Evolutionary conservation across 257 asterid genomes (phyloP).

Genomic region (Craterostigma plantagineum): DNA sequence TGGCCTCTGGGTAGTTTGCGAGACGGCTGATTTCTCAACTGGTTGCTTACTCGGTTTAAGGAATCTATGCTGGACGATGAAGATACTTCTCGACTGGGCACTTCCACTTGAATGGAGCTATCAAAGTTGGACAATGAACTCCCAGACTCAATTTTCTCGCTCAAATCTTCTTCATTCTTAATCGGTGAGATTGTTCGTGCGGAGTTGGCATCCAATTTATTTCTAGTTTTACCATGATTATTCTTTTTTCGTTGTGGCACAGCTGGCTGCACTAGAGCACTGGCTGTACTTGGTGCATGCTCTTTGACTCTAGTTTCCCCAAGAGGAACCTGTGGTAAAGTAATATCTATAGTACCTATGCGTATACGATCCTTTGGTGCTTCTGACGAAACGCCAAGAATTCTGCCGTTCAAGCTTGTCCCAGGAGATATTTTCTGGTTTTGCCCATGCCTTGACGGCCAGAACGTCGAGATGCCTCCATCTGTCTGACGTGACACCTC

Average conservation of each 20-base stretch:
- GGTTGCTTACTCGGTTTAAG: constrained; percentile 30
- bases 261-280: constrained; percentile 19
- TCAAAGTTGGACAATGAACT: constrained; percentile 20
- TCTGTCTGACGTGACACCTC: constrained; percentile 17
- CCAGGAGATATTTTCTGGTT: constrained; percentile 17
- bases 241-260: constrained; percentile 39
- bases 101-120: constrained; percentile 18
- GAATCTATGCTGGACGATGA: constrained; percentile 33
- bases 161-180: constrained; percentile 14
- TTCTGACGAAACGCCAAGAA: too few species aligned
- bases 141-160: constrained; percentile 20
- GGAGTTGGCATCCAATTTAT: constrained; percentile 24
- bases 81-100: constrained; percentile 19
- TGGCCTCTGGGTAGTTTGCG: constrained; percentile 48
- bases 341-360: constrained; percentile 14
- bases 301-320: constrained; percentile 24
- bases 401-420: too few species aligned
- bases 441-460: constrained; percentile 37
- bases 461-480: constrained; percentile 19
- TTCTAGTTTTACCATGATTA: constrained; percentile 37
- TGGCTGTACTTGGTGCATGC: constrained; percentile 15
- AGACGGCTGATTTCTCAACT: constrained; percentile 40
- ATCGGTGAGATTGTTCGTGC: constrained; percentile 16
- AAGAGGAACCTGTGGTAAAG: constrained; percentile 14
- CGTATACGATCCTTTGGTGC: constrained; percentile 11